Conservation (phyloP, 1,284 basidiomycete species). For the Sporisorium reilianum region DNA sequence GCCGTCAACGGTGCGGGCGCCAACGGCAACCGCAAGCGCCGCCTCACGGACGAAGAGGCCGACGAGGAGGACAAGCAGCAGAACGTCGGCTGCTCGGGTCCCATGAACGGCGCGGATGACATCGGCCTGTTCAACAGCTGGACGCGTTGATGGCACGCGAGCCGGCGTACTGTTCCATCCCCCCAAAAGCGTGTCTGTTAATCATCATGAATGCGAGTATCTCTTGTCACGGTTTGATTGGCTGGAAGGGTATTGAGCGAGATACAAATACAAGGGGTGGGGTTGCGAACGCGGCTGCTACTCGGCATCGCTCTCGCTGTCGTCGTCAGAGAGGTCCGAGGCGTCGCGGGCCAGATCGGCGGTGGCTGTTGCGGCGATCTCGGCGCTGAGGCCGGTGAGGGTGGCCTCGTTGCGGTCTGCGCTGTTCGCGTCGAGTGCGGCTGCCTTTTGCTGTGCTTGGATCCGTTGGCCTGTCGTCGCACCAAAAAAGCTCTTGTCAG, state of each 20-base stretch:
- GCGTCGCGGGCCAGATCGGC: constrained; percentile 11
- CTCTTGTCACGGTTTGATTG: constrained; percentile 6
- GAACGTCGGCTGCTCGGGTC: constrained; percentile 59
- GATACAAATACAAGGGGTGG: constrained; percentile 1
- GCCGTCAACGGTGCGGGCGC: constrained; percentile 12
- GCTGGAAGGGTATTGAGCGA: neutral
- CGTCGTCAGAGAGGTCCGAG: constrained; percentile 13
- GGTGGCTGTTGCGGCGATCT: constrained; percentile 43
- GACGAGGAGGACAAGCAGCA: constrained; percentile 52
- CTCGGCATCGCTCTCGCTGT: constrained; percentile 15
- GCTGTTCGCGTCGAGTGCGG: constrained; percentile 21
- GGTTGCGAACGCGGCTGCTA: neutral
- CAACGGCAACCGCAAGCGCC: constrained; percentile 38
- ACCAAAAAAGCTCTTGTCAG: too few species aligned
- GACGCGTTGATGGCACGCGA: constrained; percentile 55
- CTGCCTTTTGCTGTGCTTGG: constrained; percentile 39
- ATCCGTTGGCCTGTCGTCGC: constrained; percentile 34
- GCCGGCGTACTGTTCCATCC: too few species aligned
- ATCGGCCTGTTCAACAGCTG: constrained; percentile 62
- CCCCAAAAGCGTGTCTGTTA: neutral
- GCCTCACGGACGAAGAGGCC: constrained; percentile 32
- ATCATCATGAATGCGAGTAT: neutral
- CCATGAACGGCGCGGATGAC: constrained; percentile 68
- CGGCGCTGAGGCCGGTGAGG: constrained; percentile 29
- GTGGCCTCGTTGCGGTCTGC: constrained; percentile 15